These are phyloP conservation scores for Diaporthe amygdali DNA, from an alignment of 2,329 filamentous ascomycete species.

Conservation along the genomic window DNA sequence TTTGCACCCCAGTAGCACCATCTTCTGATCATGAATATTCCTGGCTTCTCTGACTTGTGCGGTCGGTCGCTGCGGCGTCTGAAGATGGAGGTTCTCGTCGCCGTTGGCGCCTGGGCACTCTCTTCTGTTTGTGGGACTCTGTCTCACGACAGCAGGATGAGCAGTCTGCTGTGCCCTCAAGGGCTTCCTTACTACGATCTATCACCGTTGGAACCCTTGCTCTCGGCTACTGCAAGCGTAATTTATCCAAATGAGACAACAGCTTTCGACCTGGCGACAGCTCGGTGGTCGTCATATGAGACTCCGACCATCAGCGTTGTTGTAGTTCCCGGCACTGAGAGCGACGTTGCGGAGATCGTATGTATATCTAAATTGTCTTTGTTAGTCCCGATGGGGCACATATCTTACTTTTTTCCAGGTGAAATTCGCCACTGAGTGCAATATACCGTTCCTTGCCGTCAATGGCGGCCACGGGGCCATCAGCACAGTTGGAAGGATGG, in stretches of 20 bases:
- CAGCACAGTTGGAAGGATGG: slow-evolving; percentile 52
- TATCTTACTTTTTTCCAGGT: slow-evolving; percentile 37
- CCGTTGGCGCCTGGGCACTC: background rate
- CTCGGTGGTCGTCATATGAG: slow-evolving; percentile 51
- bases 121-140: background rate
- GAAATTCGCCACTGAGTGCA: slow-evolving; percentile 50
- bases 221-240: slow-evolving; percentile 7
- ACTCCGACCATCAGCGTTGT: slow-evolving; percentile 50
- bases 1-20: background rate
- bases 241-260: slow-evolving; percentile 25
- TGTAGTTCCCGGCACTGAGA: slow-evolving; percentile 50
- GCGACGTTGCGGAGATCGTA: slow-evolving; percentile 55
- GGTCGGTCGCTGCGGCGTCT: background rate
- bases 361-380: slow-evolving; percentile 20
- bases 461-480: slow-evolving; percentile 58
- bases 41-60: background rate
- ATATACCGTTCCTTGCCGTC: slow-evolving; percentile 56
- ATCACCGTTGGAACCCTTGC: background rate
- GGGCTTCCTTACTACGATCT: background rate
- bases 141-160: background rate
- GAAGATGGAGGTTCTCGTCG: background rate
- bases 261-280: slow-evolving; percentile 41
- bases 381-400: background rate
- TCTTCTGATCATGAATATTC: background rate
- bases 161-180: background rate